Base-by-base conservation (phyloP, 1,139 yeast genomes). In the Saccharomyces hybrid region DNA sequence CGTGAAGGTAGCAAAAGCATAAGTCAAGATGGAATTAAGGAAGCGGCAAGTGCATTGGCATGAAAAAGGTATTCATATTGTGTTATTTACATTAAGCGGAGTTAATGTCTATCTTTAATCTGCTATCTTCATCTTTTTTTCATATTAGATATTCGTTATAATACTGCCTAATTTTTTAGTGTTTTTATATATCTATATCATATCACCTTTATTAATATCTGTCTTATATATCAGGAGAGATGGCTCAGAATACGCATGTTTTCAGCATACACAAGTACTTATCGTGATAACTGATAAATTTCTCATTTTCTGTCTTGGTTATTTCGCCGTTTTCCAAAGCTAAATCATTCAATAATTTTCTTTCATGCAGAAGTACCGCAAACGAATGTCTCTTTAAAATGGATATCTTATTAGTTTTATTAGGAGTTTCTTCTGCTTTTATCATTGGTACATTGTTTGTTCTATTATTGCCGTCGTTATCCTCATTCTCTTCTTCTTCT, bases 241-340 rank as follows among this genome's bases (percentile, higher is more conserved):
- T 20, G 26, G 11, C 32, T 58, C 52, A 68, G 48, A 69, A 64
- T 13, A 64, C 61, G 53, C 67, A 64, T n/a, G 61, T 59, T 51
- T 63, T 63, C 50, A 68, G 48, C 55, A 65, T 52, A 13, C 59
- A 52, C 14, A 67, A 50, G 50, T 69, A 69, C 50, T 62, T 67
- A 25, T 64, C 57, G 51, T 64, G 63, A 48, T 62, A 62, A 16
- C 54, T 55, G 32, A 54, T 52, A 41, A 60, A 52, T 38, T 56
- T 57, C 6, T 67, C 60, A 49, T 61, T 57, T 8, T 60, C 61
- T 46, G 58, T 63, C 46, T 61, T 56, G 4, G 63, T 51, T n/a
- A 63, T 51, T 11, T 56, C 58, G 4, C 62, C 62, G 30, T 57
- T 48, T 5, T 56, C 53, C 16, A 53, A 56, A 3, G 67, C 62